Base-by-base conservation (phyloP, 202 grass and related monocot genomes). In the Saccharum hybrid region DNA sequence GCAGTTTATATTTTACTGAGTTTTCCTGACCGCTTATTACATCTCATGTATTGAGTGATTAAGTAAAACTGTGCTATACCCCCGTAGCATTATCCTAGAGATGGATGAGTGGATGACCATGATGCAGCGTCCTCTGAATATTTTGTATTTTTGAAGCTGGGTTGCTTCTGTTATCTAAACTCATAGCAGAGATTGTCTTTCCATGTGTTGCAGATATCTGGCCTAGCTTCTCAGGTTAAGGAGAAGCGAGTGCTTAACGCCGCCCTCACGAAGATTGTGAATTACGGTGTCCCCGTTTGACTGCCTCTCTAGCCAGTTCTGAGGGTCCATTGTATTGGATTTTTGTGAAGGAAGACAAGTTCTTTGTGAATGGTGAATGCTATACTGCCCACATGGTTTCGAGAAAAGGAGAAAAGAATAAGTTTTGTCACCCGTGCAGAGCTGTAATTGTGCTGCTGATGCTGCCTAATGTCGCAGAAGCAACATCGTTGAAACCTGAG, bases 191-290 rank as follows among this genome's bases (percentile, higher is more conserved):
- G 43, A 37, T 83, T 19, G 6, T 69, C 42, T 71, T 10, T 72
- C 12, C 42, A 3, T 52, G 42, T 11, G 15, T 69, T 16, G 54
- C 81, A 90, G 88, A 87, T 90, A 15, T 87, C 84, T 38, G 81
- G 69, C 7, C 56, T 90, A 59, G 88, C 88, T 75, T 90, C 88
- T 23, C 88, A 90, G 76, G 84, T 87, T 49, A 87, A 76, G 80
- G 88, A 90, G 64, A 90, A 87, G 77, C 65, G 71, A 57, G 23
- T 70, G 34, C 77, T 89, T 76, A 84, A 89, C 43, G 3, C 65
- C 0, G 18, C 77, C 54, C 87, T 89, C n/a, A 37, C 77, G 11
- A 89, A 76, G 82, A 85, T 89, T 76, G 82, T 85, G 42, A 89
- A 89, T 37, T 76, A 85, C 3, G 71, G 82, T 10, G 71, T 85